A percentile compares a stretch with the other conserved stretches of the same genome.
Evolutionary conservation across 495 filamentous ascomycete genomes (phyloP).

Genomic region (Aspergillus cavernicola): DNA sequence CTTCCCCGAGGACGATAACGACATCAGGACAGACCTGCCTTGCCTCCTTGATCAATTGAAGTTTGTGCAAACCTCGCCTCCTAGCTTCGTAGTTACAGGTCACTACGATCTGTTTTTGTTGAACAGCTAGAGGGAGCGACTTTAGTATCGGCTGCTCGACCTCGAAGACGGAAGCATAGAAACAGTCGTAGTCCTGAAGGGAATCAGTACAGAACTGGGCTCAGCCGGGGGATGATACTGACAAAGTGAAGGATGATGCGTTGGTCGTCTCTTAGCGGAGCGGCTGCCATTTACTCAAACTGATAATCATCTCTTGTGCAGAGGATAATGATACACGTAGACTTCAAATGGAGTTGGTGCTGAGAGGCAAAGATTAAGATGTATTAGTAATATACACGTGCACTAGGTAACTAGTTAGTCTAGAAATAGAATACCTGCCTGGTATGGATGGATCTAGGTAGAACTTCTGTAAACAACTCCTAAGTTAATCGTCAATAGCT

Average conservation of each 20-base stretch:
- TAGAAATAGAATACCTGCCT: too few species aligned
- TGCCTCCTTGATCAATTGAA: constrained; percentile 79
- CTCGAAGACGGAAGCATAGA: constrained; percentile 90
- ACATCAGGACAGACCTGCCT: constrained; percentile 78
- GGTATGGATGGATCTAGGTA: too few species aligned
- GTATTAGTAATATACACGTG: too few species aligned
- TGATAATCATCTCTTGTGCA: too few species aligned
- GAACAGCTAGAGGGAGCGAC: constrained; percentile 66
- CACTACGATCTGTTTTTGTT: constrained; percentile 87
- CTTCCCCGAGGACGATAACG: constrained; percentile 80
- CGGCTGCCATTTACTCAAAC: constrained; percentile 30
- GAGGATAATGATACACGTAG: too few species aligned
- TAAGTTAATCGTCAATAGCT: too few species aligned
- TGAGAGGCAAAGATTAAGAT: too few species aligned
- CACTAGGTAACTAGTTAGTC: too few species aligned
- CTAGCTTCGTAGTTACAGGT: constrained; percentile 95
- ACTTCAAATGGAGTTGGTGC: not conserved
- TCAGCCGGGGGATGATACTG: constrained; percentile 22
- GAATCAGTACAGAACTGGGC: constrained; percentile 9
- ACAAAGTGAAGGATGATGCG: constrained; percentile 82
- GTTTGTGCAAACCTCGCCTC: constrained; percentile 69
- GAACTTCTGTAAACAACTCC: too few species aligned
- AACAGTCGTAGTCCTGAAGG: constrained; percentile 83
- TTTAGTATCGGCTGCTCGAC: constrained; percentile 71
- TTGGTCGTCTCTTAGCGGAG: constrained; percentile 54